A percentile compares a stretch with the other conserved stretches of the same genome.
phyloP scores from a whole-genome alignment of 441 rosid genomes.

The Daphne laureola region DNA sequence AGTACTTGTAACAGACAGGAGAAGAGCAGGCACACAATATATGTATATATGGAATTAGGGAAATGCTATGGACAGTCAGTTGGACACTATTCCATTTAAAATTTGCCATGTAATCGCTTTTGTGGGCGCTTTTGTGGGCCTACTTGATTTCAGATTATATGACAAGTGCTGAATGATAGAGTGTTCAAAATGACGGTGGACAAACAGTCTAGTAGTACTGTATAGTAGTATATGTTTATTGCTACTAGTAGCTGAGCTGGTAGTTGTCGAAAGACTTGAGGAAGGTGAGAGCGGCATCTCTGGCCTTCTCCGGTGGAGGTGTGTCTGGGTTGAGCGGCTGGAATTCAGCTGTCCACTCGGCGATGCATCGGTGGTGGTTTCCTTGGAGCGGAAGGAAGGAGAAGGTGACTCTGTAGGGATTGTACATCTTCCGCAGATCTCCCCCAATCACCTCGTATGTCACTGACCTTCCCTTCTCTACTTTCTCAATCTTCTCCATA shows the following conservation, averaged over 20 bases:
- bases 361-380: conserved; percentile 24
- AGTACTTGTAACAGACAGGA: too few relatives aligned
- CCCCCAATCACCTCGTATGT: conserved; percentile 29
- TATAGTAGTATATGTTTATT: too few relatives aligned
- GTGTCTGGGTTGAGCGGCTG: conserved; percentile 18
- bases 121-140: too few relatives aligned
- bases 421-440: conserved; percentile 22
- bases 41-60: too few relatives aligned
- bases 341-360: conserved; percentile 31
- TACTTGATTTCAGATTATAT: too few relatives aligned
- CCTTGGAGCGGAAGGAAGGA: conserved; percentile 26
- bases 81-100: too few relatives aligned
- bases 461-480: conserved; percentile 29
- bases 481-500: conserved; percentile 24
- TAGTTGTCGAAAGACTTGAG: conserved; percentile 28
- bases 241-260: conserved; percentile 6
- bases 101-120: too few relatives aligned
- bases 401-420: conserved; percentile 31
- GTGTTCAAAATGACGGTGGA: too few relatives aligned
- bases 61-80: too few relatives aligned
- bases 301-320: conserved; percentile 33
- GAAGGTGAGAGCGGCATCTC: conserved; percentile 30
- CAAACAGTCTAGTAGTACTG: too few relatives aligned
- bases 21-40: too few relatives aligned
- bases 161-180: too few relatives aligned